Percentiles rank a stretch among this genome's conserved stretches.
Evolutionary conservation across 441 rosid genomes (phyloP).

Genomic region (Capsella rubella): DNA sequence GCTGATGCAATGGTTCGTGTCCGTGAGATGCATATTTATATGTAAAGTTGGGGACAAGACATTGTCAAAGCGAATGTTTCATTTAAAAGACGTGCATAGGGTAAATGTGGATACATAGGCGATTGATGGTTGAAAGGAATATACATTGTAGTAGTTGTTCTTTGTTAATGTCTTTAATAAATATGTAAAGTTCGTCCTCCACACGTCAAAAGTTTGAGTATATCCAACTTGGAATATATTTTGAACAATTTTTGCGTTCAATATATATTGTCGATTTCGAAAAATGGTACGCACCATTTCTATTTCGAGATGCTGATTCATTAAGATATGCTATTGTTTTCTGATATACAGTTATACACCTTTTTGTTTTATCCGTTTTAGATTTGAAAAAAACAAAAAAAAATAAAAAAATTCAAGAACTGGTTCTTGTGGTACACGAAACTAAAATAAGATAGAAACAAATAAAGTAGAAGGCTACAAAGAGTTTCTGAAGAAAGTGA

Average conservation of each 20-base stretch:
- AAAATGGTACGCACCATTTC: neutral
- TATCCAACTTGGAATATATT: constrained; percentile 24
- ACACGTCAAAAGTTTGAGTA: constrained; percentile 28
- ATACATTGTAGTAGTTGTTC: neutral
- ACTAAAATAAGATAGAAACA: neutral
- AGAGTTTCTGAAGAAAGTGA: neutral
- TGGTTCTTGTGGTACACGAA: neutral
- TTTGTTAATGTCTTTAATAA: neutral
- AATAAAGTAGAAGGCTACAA: neutral
- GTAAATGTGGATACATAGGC: neutral
- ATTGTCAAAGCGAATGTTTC: constrained; percentile 20
- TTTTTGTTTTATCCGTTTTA: too few species aligned
- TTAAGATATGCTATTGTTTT: too few species aligned
- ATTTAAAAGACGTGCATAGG: constrained; percentile 18
- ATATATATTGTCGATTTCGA: neutral
- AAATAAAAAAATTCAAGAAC: too few species aligned
- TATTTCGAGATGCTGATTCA: neutral
- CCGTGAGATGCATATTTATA: constrained; percentile 25
- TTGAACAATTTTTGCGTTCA: neutral
- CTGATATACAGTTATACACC: too few species aligned
- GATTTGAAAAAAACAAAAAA: too few species aligned
- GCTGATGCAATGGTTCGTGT: constrained; percentile 1
- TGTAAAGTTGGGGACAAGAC: constrained; percentile 5
- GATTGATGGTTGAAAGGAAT: constrained; percentile 1
- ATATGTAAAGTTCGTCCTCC: neutral